Evolutionary conservation across 139 green algal genomes (phyloP), one percentile per base, ranked within the genome.

Genomic region (Chlamydomonas eustigma): DNA sequence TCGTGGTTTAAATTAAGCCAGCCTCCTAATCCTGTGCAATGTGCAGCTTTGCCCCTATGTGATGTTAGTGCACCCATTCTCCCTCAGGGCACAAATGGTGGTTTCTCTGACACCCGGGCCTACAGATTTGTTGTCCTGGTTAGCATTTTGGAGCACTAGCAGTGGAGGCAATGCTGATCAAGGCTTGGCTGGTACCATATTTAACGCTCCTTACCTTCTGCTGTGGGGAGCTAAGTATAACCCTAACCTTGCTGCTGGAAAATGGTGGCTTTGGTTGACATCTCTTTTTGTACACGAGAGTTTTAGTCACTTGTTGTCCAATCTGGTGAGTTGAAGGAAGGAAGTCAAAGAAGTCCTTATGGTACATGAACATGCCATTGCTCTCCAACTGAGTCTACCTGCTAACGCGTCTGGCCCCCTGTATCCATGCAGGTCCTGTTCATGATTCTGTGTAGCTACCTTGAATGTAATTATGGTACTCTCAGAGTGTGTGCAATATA

Each of bases 211-310:
- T 3, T 79, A 51, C 63, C 65, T 79, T 25, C 37, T 79, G 65
- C 4, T 64, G 3, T 79, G 74, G 74, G 74, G 74, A 12, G 74
- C 30, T 12, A 70, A 58, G 39, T 79, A 79, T 35, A 12, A 31
- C 30, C 74, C 74, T 4, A 25, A 36, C 5, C 31, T 79, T 4
- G 18, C 4, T 18, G 58, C 3, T 2, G 74, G 74, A 3, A 5
- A 79, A 37, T 79, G 39, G 39, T 79, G 44, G 39, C 74, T 52
- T 34, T 79, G 74, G 74, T 58, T 79, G 18, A 74, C 74, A 34
- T 79, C 74, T 18, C 12, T 73, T 4, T 3, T 75, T 3, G 2
- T 79, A 3, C 74, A 79, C 31, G 58, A 79, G 35, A 75, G 6
- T 38, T 79, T 79, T 33, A n/a, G 30, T 24, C 74, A 79, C 37